Base-by-base conservation (phyloP, 805 yeast species). In the Saccharomycopsis sp. region DNA sequence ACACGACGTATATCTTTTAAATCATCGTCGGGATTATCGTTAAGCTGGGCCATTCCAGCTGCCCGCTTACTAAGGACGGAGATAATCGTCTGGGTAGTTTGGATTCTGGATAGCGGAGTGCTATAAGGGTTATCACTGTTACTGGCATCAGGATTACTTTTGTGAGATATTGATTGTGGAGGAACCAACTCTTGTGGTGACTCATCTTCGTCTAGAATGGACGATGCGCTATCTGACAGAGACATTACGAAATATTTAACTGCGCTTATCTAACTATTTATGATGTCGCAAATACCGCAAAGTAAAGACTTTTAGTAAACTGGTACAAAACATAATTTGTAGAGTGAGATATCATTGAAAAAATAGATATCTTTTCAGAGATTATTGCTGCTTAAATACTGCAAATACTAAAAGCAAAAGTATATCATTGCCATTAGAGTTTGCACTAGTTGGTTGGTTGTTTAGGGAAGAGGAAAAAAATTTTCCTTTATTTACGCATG, bases 31-130 rank as follows among this genome's bases (percentile, higher is more conserved):
- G 49, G 49, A 44, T 44, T n/a, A 44, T 44, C 49, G 22, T 44
- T 8, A n/a, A 44, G 22, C 8, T 44, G 19, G 19, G 49, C 3
- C 49, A 44, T 44, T 44, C 12, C 49, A 7, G 12, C 12, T 3
- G 49, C 49, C 3, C 49, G 49, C 22, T 44, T 44, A 44, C 49
- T 44, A 44, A 44, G 49, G 22, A 44, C 49, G 49, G 49, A 44
- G 49, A 44, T 44, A 44, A 44, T 44, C 22, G 49, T 44, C 22
- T 44, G 49, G 7, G 49, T 44, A 7, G 49, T 44, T 44, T 44
- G 49, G 22, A 44, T 19, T 19, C 49, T 44, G 19, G 49, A 5
- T 17, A 44, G 12, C 12, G 49, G 49, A 8, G 49, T 44, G 19
- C 9, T 5, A 44, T 44, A 44, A 12, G 49, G 49, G 49, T 44